Evolutionary conservation across 176 grass and related monocot species (phyloP).

Genomic region (Carex scoparia): DNA sequence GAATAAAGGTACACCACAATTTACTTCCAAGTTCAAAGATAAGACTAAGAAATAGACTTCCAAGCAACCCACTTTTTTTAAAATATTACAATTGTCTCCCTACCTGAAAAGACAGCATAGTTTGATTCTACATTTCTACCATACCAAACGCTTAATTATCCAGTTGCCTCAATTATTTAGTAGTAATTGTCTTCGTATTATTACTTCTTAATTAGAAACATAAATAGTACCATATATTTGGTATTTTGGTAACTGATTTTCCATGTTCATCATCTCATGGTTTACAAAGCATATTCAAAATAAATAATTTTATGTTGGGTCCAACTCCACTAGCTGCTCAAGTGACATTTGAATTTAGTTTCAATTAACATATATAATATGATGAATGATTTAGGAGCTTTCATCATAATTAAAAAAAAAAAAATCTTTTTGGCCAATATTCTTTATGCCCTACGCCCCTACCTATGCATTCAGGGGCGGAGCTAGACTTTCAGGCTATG

Average conservation of each 20-base stretch:
- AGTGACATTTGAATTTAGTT: neutral
- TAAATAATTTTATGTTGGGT: neutral
- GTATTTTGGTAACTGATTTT: neutral
- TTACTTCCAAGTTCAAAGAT: neutral
- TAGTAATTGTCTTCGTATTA: neutral
- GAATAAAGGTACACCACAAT: conserved; percentile 11
- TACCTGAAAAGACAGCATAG: neutral
- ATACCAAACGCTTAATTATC: neutral
- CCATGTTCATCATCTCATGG: neutral
- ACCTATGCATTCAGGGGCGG: too few species aligned
- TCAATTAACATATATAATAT: neutral
- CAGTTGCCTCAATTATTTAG: neutral
- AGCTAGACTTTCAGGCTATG: too few species aligned
- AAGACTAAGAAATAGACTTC: neutral
- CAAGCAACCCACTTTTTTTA: neutral
- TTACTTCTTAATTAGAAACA: neutral
- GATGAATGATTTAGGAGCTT: neutral
- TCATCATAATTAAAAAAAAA: too few species aligned
- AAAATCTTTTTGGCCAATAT: too few species aligned
- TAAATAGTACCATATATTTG: too few species aligned
- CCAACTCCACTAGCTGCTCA: neutral
- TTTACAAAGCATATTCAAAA: neutral
- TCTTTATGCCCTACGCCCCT: too few species aligned
- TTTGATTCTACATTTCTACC: neutral
- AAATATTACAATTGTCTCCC: neutral